Evolutionary conservation across 306 rosid species (phyloP).

Genomic region (Castanea crenata): DNA sequence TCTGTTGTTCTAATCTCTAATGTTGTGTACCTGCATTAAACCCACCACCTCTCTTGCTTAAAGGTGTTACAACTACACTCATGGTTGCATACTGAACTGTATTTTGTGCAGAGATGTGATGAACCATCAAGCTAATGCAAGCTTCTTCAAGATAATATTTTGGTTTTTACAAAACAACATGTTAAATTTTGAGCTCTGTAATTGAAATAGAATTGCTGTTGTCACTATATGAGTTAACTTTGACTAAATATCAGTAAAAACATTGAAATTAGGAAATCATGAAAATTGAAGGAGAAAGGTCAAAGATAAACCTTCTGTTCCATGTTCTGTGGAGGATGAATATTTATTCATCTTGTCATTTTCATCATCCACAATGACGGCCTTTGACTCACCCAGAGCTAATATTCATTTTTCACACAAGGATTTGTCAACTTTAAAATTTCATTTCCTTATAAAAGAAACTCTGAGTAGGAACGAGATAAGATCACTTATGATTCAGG

Average conservation of each 20-base stretch:
- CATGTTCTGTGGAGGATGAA: conserved; percentile 7
- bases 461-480: background rate
- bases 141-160: background rate
- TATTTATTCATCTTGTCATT: conserved; percentile 20
- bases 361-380: conserved; percentile 30
- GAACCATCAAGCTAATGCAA: background rate
- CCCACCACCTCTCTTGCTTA: background rate
- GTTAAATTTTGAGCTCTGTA: background rate
- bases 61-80: background rate
- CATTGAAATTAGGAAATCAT: background rate
- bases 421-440: background rate
- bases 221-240: background rate
- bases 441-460: background rate
- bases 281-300: background rate
- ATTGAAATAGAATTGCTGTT: background rate
- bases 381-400: conserved; percentile 56
- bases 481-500: conserved; percentile 51
- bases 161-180: background rate
- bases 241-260: background rate
- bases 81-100: background rate
- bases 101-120: background rate
- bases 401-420: conserved; percentile 18
- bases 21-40: background rate
- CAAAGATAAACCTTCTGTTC: conserved; percentile 9
- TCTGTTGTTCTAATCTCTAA: background rate